Evolutionary conservation across 2,329 filamentous ascomycete genomes (phyloP).

Genomic region (Cladosporium sphaerospermum): DNA sequence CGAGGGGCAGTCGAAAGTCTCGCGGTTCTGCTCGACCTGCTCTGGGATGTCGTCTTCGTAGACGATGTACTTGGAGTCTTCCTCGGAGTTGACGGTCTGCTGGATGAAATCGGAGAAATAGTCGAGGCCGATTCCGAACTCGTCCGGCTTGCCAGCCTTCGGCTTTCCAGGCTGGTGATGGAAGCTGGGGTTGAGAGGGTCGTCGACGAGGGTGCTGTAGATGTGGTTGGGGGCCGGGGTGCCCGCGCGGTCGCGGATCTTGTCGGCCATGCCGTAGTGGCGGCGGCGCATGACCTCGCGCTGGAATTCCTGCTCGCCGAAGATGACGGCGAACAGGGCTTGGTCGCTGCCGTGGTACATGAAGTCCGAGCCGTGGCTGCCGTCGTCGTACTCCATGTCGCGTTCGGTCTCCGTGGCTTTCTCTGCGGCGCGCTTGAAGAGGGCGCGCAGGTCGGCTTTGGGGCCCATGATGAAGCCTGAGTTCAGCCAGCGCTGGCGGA

Average conservation of each 20-base stretch:
- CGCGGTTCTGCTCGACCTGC: slow-evolving; percentile 5
- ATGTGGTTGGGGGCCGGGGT: slow-evolving; percentile 1
- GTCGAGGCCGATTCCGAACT: slow-evolving; percentile 18
- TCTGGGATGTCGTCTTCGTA: slow-evolving; percentile 12
- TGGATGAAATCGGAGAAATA: slow-evolving; percentile 17
- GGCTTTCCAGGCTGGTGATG: slow-evolving; percentile 12
- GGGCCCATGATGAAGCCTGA: slow-evolving; percentile 23
- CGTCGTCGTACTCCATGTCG: slow-evolving; percentile 21
- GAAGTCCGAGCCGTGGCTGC: slow-evolving; percentile 19
- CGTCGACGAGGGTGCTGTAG: slow-evolving; percentile 14
- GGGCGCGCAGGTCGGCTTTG: slow-evolving; percentile 18
- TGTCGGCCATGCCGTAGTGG: slow-evolving; percentile 17
- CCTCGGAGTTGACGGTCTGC: slow-evolving; percentile 16
- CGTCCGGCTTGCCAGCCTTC: slow-evolving; percentile 16
- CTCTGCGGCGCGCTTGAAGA: slow-evolving; percentile 20
- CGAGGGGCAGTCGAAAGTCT: slow-evolving; percentile 15
- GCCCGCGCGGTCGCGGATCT: slow-evolving; percentile 1
- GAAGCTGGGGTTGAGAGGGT: slow-evolving; percentile 18
- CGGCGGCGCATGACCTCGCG: slow-evolving; percentile 23
- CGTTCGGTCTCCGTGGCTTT: slow-evolving; percentile 18
- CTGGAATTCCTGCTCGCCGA: slow-evolving; percentile 27
- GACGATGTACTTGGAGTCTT: slow-evolving; percentile 14
- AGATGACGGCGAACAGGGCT: slow-evolving; percentile 23
- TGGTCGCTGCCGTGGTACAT: slow-evolving; percentile 24
- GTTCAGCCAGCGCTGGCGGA: slow-evolving; percentile 22